phyloP scores from a whole-genome alignment of 306 rosid genomes.

The Vachellia pachyceras region DNA sequence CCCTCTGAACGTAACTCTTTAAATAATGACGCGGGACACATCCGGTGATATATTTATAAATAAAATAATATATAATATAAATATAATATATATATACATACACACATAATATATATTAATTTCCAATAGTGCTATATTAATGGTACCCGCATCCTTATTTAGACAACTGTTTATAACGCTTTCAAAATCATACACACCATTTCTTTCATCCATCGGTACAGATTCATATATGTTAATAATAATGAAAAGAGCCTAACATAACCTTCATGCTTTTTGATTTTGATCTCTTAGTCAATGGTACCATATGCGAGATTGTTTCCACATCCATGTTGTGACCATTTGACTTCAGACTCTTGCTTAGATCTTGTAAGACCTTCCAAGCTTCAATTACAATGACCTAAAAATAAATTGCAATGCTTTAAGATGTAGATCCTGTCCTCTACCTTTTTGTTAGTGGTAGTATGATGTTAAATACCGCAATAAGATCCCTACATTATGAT shows the following conservation, averaged over 20 bases:
- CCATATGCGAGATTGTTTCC: slow-evolving; percentile 34
- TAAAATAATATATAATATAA: no score
- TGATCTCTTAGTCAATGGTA: slow-evolving; percentile 44
- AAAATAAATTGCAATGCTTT: slow-evolving; percentile 40
- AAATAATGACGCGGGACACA: no score
- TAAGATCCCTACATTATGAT: slow-evolving; percentile 13
- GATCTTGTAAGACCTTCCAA: slow-evolving; percentile 58
- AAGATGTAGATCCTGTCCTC: slow-evolving; percentile 8
- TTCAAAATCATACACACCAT: not conserved
- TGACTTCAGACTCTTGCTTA: slow-evolving; percentile 54
- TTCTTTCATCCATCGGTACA: not conserved
- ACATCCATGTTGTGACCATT: slow-evolving; percentile 46
- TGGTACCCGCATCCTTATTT: no score
- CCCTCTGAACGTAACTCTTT: no score
- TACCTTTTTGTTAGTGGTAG: slow-evolving; percentile 7
- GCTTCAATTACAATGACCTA: slow-evolving; percentile 81
- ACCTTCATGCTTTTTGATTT: slow-evolving; percentile 54
- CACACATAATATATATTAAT: no score
- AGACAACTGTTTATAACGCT: no score
- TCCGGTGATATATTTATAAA: no score
- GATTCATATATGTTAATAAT: not conserved
- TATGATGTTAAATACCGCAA: not conserved
- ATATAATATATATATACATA: no score
- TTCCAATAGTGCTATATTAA: no score
- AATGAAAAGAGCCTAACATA: not conserved